phyloP scores from a whole-genome alignment of 2,329 filamentous ascomycete species.

The Fusarium fujikuroi region DNA sequence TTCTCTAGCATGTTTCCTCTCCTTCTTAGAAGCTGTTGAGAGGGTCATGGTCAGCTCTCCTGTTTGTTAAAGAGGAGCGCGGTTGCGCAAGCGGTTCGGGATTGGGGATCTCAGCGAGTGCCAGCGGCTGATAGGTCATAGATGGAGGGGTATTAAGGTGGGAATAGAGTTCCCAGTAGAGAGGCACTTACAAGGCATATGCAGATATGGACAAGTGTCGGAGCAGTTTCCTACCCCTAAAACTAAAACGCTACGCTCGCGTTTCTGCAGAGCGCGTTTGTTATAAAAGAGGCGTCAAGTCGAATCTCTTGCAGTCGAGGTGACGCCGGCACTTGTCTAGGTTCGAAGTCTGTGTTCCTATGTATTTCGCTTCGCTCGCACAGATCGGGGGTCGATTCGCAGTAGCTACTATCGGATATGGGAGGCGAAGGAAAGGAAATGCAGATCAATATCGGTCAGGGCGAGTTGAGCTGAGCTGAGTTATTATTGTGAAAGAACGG shows the following conservation, averaged over 20 bases:
- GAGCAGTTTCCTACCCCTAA: constrained; percentile 49
- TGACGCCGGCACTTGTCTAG: constrained; percentile 36
- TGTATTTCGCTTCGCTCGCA: constrained; percentile 30
- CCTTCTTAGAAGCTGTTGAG: constrained; percentile 59
- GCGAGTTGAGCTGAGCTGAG: neutral
- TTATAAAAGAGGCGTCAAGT: constrained; percentile 27
- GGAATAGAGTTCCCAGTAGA: constrained; percentile 11
- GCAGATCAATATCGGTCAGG: constrained; percentile 4
- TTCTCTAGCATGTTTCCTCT: constrained; percentile 66
- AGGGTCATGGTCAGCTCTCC: constrained; percentile 41
- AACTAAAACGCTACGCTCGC: constrained; percentile 34
- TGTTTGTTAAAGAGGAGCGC: constrained; percentile 17
- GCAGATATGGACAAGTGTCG: constrained; percentile 45
- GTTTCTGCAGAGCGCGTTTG: constrained; percentile 45
- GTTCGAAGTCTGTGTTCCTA: constrained; percentile 30
- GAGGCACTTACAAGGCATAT: constrained; percentile 52
- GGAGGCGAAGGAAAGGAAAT: neutral
- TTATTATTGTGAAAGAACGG: constrained; percentile 32
- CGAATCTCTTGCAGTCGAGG: constrained; percentile 21
- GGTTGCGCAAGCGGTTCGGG: constrained; percentile 28
- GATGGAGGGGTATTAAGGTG: constrained; percentile 23
- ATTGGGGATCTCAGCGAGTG: neutral
- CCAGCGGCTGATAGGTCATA: constrained; percentile 16
- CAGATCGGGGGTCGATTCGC: constrained; percentile 18
- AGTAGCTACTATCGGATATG: constrained; percentile 18